Base-by-base conservation (phyloP, 1,284 basidiomycete species). In the Trametes pubescens region DNA sequence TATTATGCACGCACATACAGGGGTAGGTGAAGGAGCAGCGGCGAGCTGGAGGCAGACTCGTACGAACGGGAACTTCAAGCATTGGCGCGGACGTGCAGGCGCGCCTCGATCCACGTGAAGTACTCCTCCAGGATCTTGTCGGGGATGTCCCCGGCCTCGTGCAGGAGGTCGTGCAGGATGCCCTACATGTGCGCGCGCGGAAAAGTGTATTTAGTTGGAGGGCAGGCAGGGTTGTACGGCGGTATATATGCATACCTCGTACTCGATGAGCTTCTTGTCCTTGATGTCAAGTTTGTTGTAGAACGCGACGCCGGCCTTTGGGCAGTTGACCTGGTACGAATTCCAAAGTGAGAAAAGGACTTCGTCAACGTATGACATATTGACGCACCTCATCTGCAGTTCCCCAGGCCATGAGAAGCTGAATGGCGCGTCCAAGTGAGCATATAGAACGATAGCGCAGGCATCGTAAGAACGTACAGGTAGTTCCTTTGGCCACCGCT, bases 81-180 rank as follows among this genome's bases (percentile, higher is more conserved):
- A 21, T 51, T 9, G 29, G 49, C 2, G 29, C 38, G 40, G 4
- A 55, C 53, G 8, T 44, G 14, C 11, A 60, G 40, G 48, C 68
- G 70, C 18, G 63, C 77, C 59, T 87, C 81, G n/a, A 90, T 79
- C 78, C 88, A 92, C 1, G 79, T 61, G 43, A 83, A 77, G 62
- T 85, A 80, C 61, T 86, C 84, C n/a, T 87, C 79, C 0, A 79
- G 77, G 21, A 90, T 71, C 56, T 81, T 82, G 64, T 90, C 85
- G 69, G 86, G 84, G 4, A 91, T 83, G 9, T 86, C 86, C 48
- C 88, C 83, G 0, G 88, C 86, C 74, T 97, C 95, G 70, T 94
- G 92, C 51, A 92, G 87, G 9, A 94, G 79, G 72, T 96, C 95
- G 71, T 96, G 95, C 71, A 84, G 91, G 26, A 86, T 91, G 21